Evolutionary conservation across 768 basidiomycete species (phyloP), one percentile per base, ranked within the genome.

Genomic region (Tulasnella sp.): DNA sequence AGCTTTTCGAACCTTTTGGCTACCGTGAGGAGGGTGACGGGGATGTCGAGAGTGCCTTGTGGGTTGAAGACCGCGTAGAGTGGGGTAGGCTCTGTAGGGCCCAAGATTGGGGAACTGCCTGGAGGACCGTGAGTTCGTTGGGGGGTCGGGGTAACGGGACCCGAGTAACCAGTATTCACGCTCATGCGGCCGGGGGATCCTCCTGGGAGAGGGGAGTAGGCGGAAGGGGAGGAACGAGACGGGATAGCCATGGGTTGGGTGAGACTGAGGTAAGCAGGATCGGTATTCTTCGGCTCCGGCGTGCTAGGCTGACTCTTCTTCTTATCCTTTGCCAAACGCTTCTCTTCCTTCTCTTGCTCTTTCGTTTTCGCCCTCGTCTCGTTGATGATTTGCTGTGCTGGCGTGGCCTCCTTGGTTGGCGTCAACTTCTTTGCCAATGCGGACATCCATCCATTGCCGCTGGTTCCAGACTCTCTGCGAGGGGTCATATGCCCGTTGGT

Each of bases 1-100:
- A 95, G 86, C 81, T 95, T 95, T 82, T 95, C 93, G 77, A 95
- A 94, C 29, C 93, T 89, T 76, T 87, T 88, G 15, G 92, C 91
- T 58, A 95, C 89, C 14, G 88, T 87, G 31, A 95, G 83, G 6
- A 95, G 84, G 0, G 93, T 94, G 1, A 87, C 89, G 17, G 90
- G 87, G 11, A 94, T 85, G 80, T 95, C 94, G 4, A 95, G 83
- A 1, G 89, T 87, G 2, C 93, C 93, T 15, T 71, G 29, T 69
- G 90, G 87, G 49, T 87, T 89, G 81, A 94, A 95, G 75, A 92
- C 90, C 1, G 91, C 91, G 79, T 95, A 94, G 38, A 92, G 80
- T 0, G 91, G 93, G 9, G 90, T 89, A 0, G 67, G 54, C 34
- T 75, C 74, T 12, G 75, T n/a, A 12, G 49, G 64, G 29, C 37